Percentiles rank a stretch among this genome's conserved stretches.
Conservation (phyloP, 371 early-diverging fungal species). For the Mucor indicus region DNA sequence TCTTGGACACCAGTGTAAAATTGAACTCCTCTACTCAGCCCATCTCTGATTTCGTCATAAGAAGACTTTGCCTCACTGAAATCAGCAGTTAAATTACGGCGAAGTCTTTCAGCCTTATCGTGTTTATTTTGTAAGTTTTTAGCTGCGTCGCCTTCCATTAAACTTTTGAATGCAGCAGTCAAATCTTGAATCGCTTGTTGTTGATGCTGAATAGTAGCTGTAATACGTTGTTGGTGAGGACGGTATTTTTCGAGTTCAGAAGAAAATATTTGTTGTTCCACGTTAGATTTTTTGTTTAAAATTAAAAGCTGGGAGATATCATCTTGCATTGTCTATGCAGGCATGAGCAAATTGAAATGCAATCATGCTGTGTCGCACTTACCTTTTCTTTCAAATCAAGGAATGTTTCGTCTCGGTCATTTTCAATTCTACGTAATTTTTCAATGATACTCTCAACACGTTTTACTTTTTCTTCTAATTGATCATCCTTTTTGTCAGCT, state of each 20-base stretch:
- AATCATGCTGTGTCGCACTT: no score
- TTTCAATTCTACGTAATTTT: conserved; percentile 74
- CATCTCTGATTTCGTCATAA: conserved; percentile 68
- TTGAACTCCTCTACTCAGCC: conserved; percentile 68
- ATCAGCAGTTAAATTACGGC: conserved; percentile 55
- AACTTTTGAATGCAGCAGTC: conserved; percentile 64
- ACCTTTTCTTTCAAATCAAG: conserved; percentile 83
- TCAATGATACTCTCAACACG: conserved; percentile 70
- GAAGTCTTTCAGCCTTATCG: conserved; percentile 62
- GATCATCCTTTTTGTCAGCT: conserved; percentile 17
- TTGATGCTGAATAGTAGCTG: conserved; percentile 75
- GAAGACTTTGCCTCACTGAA: conserved; percentile 56
- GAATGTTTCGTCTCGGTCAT: conserved; percentile 72
- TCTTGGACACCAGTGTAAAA: conserved; percentile 77
- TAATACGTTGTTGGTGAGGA: conserved; percentile 72
- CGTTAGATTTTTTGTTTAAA: conserved; percentile 74
- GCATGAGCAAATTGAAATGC: background rate
- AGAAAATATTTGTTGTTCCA: conserved; percentile 85
- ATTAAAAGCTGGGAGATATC: conserved; percentile 87
- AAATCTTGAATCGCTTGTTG: conserved; percentile 74
- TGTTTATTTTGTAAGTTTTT: conserved; percentile 63
- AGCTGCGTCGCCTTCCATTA: conserved; percentile 76
- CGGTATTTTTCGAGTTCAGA: conserved; percentile 89
- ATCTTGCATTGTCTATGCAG: conserved; percentile 70
- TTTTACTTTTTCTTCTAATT: conserved; percentile 49